Evolutionary conservation across 2,329 filamentous ascomycete genomes (phyloP), one percentile per base, ranked within the genome.

Genomic region (Capronia epimyces): DNA sequence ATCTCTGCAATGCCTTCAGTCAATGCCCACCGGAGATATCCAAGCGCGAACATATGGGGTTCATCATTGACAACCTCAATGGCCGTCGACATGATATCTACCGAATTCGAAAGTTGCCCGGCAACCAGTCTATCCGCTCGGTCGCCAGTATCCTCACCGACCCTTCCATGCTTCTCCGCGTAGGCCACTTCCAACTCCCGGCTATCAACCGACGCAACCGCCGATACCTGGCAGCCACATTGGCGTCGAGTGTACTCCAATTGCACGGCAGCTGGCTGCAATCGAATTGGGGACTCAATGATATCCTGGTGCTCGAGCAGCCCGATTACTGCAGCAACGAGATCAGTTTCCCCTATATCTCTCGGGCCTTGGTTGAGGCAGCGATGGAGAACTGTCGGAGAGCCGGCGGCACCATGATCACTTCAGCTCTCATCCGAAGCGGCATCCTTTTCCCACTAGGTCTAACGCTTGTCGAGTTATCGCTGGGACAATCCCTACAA

Each of bases 391-490:
- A n/a, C n/a, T n/a, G n/a, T n/a, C n/a, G n/a, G n/a, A n/a, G n/a
- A n/a, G n/a, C n/a, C n/a, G n/a, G n/a, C n/a, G 10, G 41, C 2
- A 46, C 18, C 18, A 27, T 10, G 10, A 27, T 5, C 24, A 27
- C 24, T 27, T 27, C 24, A 10, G 6, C 48, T 3, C 48, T 50
- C 42, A 61, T 61, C 32, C 48, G 43, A 8, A 56, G 41, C 31
- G 37, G 49, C 5, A 42, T 56, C 10, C 39, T 61, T 1, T 61
- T 61, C 24, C 57, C 57, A 5, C 55, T 61, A 43, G 41, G 53
- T 13, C 50, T 58, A 6, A 49, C 45, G 2, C 39, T 57, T 10
- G 29, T 57, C 9, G 60, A 62, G 32, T 43, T 63, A 12, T 60
- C 58, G 2, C 51, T 63, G 4, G 51, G 59, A 24, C 52, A 59